Conservation (phyloP, 345 rosid species). For the Camelina sativa region DNA sequence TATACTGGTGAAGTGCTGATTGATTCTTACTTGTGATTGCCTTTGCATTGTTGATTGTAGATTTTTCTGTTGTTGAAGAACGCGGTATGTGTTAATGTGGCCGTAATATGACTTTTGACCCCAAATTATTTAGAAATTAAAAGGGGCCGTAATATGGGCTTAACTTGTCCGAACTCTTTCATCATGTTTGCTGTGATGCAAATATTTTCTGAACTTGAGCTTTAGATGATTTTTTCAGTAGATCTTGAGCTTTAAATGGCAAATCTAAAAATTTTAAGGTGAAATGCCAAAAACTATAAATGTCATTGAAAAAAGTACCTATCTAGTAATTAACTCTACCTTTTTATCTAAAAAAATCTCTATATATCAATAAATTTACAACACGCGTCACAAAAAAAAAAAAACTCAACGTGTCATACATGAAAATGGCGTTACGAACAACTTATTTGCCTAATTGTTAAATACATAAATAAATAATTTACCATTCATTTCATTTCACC, state of each 20-base stretch:
- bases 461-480: background rate
- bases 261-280: too few species aligned
- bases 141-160: background rate
- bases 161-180: background rate
- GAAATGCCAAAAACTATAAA: too few species aligned
- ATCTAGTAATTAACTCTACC: too few species aligned
- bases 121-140: background rate
- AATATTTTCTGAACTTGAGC: background rate
- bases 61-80: background rate
- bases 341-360: background rate
- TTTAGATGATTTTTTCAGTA: too few species aligned
- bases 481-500: background rate
- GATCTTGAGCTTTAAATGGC: too few species aligned
- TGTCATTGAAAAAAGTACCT: too few species aligned
- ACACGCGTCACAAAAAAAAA: background rate
- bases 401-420: background rate
- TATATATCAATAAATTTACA: background rate
- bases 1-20: background rate
- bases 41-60: background rate
- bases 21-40: background rate
- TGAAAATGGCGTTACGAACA: background rate
- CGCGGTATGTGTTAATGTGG: background rate
- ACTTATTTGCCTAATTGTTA: background rate
- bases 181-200: background rate
- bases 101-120: background rate